Evolutionary conservation across 2,329 filamentous ascomycete species (phyloP), one percentile per base, ranked within the genome.

Genomic region (Neoarthrinium moseri): DNA sequence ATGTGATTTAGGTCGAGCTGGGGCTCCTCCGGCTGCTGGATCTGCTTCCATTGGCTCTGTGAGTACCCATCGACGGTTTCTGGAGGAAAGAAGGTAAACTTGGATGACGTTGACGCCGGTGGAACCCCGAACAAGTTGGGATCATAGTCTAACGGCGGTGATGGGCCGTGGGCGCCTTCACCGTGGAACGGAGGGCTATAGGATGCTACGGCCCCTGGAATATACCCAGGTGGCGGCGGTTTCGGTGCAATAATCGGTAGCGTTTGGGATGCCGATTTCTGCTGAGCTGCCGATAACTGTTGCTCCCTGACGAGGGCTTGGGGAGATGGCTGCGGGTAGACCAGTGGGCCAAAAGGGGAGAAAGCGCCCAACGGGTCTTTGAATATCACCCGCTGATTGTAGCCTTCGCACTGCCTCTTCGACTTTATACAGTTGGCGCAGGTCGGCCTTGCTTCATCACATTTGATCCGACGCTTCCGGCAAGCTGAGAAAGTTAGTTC

Each of bases 401-500:
- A 94, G 43, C 89, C 89, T 65, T 94, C 88, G 63, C 89, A 95
- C 54, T 83, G 75, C 12, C 89, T 80, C 66, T 91, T 92, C 15
- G 88, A 92, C 61, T 92, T 94, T 70, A 87, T 83, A 68, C 89
- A 95, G 61, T 95, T 95, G 59, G 78, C 83, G 68, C 89, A 94
- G 22, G 79, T 86, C 21, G 89, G 89, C 40, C 86, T 81, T 58
- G 90, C 89, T 65, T 97, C 94, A 51, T 94, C 94, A 66, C 94
- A 99, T 69, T 97, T 99, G 68, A 99, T 97, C 51, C 94, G 87
- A 43, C 94, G 86, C 69, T 89, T 92, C 52, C 94, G 87, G 69
- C 94, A 99, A 47, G 94, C 88, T 91, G 53, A 50, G 43, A 54
- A 49, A 46, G 36, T 62, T 36, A 50, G 39, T 47, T 38, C 43